Conservation (phyloP, 2,329 filamentous ascomycete species). For the Ophiosphaerella herpotricha region DNA sequence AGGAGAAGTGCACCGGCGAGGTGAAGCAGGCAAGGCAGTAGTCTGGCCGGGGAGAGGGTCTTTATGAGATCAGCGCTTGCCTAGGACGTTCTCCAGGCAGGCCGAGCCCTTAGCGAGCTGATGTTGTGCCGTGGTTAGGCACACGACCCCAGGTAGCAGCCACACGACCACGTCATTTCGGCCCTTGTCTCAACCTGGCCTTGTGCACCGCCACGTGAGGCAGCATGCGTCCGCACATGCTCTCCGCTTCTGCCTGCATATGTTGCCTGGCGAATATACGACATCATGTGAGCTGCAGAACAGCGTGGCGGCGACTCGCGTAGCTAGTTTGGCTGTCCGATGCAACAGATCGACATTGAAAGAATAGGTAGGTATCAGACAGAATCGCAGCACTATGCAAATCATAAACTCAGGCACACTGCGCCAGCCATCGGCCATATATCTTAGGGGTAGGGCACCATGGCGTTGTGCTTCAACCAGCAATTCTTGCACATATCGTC, state of each 20-base stretch:
- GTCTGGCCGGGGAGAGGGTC: slow-evolving; percentile 7
- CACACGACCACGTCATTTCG: slow-evolving; percentile 36
- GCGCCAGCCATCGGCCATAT: too few relatives aligned
- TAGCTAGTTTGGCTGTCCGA: too few relatives aligned
- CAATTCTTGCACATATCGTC: slow-evolving; percentile 29
- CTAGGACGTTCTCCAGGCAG: slow-evolving; percentile 3
- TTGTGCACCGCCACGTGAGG: slow-evolving; percentile 14
- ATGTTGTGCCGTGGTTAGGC: slow-evolving; percentile 1
- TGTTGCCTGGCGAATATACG: too few relatives aligned
- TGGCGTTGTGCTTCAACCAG: slow-evolving; percentile 27
- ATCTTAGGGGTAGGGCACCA: slow-evolving; percentile 5
- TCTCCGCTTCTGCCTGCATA: too few relatives aligned
- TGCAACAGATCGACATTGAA: neutral
- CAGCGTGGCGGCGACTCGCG: too few relatives aligned
- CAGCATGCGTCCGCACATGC: neutral
- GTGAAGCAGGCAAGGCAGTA: slow-evolving; percentile 4
- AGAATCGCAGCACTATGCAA: neutral
- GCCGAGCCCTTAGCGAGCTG: slow-evolving; percentile 24
- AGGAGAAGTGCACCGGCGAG: neutral
- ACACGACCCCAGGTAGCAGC: slow-evolving; percentile 18
- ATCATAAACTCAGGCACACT: neutral
- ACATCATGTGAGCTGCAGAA: too few relatives aligned
- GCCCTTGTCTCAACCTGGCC: neutral
- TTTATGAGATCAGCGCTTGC: slow-evolving; percentile 14
- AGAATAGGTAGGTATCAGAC: neutral